Conservation (phyloP, 306 rosid genomes). For the Cucumis cinereus region DNA sequence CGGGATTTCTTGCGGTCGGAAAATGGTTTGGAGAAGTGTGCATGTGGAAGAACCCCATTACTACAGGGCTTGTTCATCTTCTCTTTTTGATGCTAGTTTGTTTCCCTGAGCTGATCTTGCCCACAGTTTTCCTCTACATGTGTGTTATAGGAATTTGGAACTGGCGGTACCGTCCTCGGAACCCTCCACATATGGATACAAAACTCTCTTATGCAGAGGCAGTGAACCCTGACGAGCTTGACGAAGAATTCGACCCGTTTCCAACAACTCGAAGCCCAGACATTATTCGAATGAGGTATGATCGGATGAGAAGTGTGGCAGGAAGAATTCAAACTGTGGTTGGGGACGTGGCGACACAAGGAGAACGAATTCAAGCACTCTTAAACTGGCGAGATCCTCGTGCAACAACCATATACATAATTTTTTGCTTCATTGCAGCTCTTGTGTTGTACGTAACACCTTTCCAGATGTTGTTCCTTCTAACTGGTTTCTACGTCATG, state of each 20-base stretch:
- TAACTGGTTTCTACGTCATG: slow-evolving; percentile 58
- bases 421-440: slow-evolving; percentile 46
- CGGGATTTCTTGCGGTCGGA: slow-evolving; percentile 34
- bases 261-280: slow-evolving; percentile 49
- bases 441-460: slow-evolving; percentile 58
- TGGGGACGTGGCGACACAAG: slow-evolving; percentile 83
- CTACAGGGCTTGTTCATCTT: slow-evolving; percentile 69
- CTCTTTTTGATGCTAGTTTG: slow-evolving; percentile 70
- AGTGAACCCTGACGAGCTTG: slow-evolving; percentile 57
- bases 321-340: slow-evolving; percentile 83
- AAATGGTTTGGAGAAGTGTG: slow-evolving; percentile 75
- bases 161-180: slow-evolving; percentile 49
- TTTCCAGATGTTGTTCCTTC: slow-evolving; percentile 36
- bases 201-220: slow-evolving; percentile 53
- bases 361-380: slow-evolving; percentile 70
- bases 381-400: slow-evolving; percentile 93
- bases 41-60: slow-evolving; percentile 53
- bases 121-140: slow-evolving; percentile 84
- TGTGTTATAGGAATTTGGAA: slow-evolving; percentile 81
- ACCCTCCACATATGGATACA: slow-evolving; percentile 85
- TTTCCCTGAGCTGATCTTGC: slow-evolving; percentile 72
- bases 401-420: slow-evolving; percentile 54
- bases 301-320: slow-evolving; percentile 63
- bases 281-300: slow-evolving; percentile 63
- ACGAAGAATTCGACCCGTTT: slow-evolving; percentile 76